Evolutionary conservation across 257 asterid species (phyloP).

Genomic region (Fraxinus quadrangulata): DNA sequence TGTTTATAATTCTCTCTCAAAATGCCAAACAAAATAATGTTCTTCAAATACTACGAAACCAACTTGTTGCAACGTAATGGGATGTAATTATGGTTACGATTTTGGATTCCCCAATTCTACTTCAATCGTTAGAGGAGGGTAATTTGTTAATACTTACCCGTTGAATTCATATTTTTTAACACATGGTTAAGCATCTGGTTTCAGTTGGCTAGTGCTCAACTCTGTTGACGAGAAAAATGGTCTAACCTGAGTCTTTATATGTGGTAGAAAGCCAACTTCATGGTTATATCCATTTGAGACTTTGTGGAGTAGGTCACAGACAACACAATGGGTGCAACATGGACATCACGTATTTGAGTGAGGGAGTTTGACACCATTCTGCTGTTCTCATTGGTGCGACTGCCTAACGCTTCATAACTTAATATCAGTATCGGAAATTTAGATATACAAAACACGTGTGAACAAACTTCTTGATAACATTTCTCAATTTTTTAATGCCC

Average conservation of each 20-base stretch:
- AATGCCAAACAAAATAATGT: not conserved
- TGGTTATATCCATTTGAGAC: not conserved
- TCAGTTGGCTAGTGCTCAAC: not conserved
- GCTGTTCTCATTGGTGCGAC: not conserved
- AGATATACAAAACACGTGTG: too few relatives aligned
- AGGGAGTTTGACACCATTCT: not conserved
- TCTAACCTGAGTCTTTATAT: not conserved
- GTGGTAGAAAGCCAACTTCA: not conserved
- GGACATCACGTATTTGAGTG: not conserved
- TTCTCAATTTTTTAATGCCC: not conserved
- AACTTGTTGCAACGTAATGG: not conserved
- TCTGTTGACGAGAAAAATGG: not conserved
- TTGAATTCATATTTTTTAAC: too few relatives aligned
- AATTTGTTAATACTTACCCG: not conserved
- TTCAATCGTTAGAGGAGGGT: not conserved
- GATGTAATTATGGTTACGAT: not conserved
- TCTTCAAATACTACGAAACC: not conserved
- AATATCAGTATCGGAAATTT: too few relatives aligned
- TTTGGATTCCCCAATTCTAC: not conserved
- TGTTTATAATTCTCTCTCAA: not conserved
- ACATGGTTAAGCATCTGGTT: too few relatives aligned
- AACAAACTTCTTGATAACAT: too few relatives aligned
- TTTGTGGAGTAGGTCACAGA: not conserved
- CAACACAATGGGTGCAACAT: not conserved
- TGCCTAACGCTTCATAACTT: not conserved